Evolutionary conservation across 2,329 filamentous ascomycete genomes (phyloP).

Genomic region (Rosellinia necatrix): DNA sequence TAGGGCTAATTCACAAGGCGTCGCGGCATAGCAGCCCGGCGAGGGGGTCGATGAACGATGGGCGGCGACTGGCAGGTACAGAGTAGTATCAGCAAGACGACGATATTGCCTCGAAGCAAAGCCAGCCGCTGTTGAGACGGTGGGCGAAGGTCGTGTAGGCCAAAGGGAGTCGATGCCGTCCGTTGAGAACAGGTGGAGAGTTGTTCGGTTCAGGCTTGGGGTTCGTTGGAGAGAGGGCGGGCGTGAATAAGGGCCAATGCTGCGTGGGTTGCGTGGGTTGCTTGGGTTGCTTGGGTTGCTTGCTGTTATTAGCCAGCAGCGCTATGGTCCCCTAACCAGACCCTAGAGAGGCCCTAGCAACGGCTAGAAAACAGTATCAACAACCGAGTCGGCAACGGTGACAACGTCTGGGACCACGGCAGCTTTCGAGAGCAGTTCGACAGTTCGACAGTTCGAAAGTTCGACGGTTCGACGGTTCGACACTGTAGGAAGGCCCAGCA

Average conservation of each 20-base stretch:
- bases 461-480: neutral
- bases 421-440: constrained; percentile 2
- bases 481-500: constrained; percentile 4
- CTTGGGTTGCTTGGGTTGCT: too few species aligned
- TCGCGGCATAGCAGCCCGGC: constrained; percentile 15
- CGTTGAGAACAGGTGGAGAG: constrained; percentile 9
- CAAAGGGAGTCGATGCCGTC: constrained; percentile 2
- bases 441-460: neutral
- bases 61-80: neutral
- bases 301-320: too few species aligned
- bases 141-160: neutral
- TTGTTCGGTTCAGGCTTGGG: constrained; percentile 7
- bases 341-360: constrained; percentile 5
- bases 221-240: neutral
- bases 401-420: neutral
- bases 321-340: neutral
- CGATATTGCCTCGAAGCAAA: neutral
- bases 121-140: neutral
- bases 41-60: constrained; percentile 9
- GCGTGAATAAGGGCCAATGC: neutral
- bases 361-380: constrained; percentile 1
- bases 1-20: constrained; percentile 17
- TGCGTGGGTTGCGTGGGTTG: too few species aligned
- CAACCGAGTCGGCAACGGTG: neutral
- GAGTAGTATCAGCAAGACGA: neutral